A percentile compares a stretch with the other conserved stretches of the same genome.
Conservation (phyloP, 306 rosid species). For the Gynostemma pentaphyllum region DNA sequence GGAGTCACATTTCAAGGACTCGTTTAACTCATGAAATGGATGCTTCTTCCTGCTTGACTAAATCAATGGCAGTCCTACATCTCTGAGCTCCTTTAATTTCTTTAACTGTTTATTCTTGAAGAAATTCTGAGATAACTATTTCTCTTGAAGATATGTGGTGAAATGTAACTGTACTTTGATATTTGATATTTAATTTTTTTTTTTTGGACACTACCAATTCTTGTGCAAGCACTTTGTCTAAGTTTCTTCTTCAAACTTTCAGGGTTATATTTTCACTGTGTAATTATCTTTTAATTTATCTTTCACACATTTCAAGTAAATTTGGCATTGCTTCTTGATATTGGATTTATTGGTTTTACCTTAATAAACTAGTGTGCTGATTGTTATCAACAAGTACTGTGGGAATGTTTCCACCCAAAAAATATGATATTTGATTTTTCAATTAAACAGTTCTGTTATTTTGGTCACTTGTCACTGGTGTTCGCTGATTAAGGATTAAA, state of each 20-base stretch:
- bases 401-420: not conserved
- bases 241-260: constrained; percentile 8
- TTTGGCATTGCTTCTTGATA: not conserved
- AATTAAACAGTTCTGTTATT: too few relatives aligned
- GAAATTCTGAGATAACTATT: constrained; percentile 8
- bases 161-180: not conserved
- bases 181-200: not conserved
- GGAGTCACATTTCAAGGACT: constrained; percentile 77
- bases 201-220: constrained; percentile 1
- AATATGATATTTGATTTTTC: too few relatives aligned
- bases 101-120: constrained; percentile 9
- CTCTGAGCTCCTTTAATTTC: constrained; percentile 33
- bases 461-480: too few relatives aligned
- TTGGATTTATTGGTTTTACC: not conserved
- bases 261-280: not conserved
- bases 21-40: constrained; percentile 74
- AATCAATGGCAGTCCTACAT: constrained; percentile 75
- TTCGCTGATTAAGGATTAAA: too few relatives aligned
- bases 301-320: not conserved
- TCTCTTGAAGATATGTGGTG: constrained; percentile 11
- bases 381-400: not conserved
- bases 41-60: constrained; percentile 85
- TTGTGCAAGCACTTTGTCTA: not conserved
- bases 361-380: not conserved
- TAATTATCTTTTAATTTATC: constrained; percentile 1